Percentiles rank a stretch among this genome's conserved stretches.
phyloP scores from a whole-genome alignment of 2,329 filamentous ascomycete genomes.

The Colletotrichum viniferum region DNA sequence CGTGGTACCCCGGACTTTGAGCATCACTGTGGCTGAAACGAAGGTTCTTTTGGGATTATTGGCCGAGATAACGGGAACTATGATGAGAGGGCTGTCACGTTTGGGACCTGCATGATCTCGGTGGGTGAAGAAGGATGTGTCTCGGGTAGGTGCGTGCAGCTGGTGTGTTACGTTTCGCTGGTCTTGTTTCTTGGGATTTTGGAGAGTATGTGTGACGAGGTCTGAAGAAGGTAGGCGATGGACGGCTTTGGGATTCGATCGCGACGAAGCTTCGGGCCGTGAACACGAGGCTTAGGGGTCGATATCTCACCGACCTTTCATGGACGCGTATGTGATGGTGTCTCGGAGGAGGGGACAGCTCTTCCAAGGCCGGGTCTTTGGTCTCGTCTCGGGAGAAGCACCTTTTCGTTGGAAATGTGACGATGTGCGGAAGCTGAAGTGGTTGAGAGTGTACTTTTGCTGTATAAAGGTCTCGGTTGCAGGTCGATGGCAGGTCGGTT shows the following conservation, averaged over 20 bases:
- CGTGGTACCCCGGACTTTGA: neutral
- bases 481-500: neutral
- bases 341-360: neutral
- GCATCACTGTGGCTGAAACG: neutral
- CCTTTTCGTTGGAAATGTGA: neutral
- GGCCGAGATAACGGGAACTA: neutral
- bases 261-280: neutral
- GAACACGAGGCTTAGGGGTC: neutral
- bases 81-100: neutral
- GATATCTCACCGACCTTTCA: neutral
- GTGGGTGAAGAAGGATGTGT: neutral
- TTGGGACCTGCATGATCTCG: neutral
- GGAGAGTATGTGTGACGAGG: neutral
- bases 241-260: neutral
- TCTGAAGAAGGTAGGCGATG: neutral
- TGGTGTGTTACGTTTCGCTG: neutral
- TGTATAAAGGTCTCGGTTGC: constrained; percentile 4
- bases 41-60: neutral
- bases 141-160: constrained; percentile 2
- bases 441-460: neutral
- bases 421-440: neutral
- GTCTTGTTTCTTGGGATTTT: neutral
- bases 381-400: neutral
- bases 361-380: neutral
- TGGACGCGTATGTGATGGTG: neutral